Percentiles rank a stretch among this genome's conserved stretches.
These are phyloP conservation scores for Gentiana dahurica DNA, from an alignment of 257 asterid species.

Conservation along the genomic window DNA sequence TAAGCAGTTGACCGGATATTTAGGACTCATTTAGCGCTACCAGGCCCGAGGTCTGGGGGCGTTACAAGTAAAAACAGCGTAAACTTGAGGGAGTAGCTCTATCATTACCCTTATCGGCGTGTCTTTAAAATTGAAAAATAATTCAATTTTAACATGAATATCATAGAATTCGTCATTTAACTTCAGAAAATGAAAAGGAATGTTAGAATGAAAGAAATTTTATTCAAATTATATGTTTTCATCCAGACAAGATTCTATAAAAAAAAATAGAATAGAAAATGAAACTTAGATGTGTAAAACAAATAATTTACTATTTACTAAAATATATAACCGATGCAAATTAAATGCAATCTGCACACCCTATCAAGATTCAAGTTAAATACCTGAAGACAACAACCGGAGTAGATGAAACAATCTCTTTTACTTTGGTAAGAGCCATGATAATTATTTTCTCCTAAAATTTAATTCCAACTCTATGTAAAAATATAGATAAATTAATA, in stretches of 20 bases:
- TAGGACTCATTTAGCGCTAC: no score
- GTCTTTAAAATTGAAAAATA: no score
- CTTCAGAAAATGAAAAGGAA: not conserved
- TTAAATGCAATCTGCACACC: no score
- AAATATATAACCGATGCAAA: no score
- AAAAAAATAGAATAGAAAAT: not conserved
- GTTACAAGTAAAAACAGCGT: no score
- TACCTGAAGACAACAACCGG: slow-evolving; percentile 75
- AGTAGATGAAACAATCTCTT: slow-evolving; percentile 57
- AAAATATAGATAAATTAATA: no score
- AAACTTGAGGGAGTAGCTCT: no score
- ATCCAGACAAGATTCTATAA: not conserved
- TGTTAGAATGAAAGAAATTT: not conserved
- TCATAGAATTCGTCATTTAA: no score
- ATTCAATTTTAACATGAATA: no score
- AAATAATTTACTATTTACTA: not conserved
- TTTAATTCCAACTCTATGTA: not conserved
- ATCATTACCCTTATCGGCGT: no score
- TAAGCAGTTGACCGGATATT: no score
- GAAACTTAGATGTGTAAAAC: not conserved
- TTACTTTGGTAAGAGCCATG: slow-evolving; percentile 53
- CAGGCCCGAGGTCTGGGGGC: no score
- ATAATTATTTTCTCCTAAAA: slow-evolving; percentile 35
- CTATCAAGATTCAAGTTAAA: not conserved
- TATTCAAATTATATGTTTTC: not conserved